phyloP scores from a whole-genome alignment of 176 grass and related monocot species.

The Triticum dicoccoides region DNA sequence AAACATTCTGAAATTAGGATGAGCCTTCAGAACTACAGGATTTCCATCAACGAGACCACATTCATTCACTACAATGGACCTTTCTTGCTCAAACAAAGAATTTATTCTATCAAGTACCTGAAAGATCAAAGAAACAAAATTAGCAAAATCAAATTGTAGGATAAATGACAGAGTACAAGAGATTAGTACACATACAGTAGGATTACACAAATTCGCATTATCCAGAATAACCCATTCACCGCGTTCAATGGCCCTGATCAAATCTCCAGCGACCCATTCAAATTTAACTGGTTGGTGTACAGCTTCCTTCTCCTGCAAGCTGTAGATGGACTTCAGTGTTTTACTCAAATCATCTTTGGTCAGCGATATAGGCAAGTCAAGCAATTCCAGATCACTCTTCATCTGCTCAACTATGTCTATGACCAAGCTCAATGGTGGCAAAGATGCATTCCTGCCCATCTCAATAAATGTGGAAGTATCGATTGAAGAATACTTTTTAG shows the following conservation, averaged over 20 bases:
- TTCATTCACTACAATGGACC: conserved; percentile 83
- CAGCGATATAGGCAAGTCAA: conserved; percentile 57
- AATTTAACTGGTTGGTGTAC: conserved; percentile 67
- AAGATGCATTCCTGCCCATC: conserved; percentile 39
- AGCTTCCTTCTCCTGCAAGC: conserved; percentile 54
- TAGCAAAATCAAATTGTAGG: conserved; percentile 22
- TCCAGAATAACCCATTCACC: conserved; percentile 95
- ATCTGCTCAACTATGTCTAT: conserved; percentile 70
- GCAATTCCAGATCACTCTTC: conserved; percentile 57
- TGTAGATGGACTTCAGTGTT: conserved; percentile 50
- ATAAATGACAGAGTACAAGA: conserved; percentile 6
- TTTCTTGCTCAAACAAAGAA: conserved; percentile 90
- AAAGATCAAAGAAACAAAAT: conserved; percentile 23
- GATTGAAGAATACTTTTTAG: conserved; percentile 44
- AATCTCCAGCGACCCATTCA: conserved; percentile 80
- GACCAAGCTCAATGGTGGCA: conserved; percentile 49
- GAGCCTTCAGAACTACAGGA: conserved; percentile 63
- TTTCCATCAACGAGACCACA: conserved; percentile 90
- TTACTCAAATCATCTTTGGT: conserved; percentile 52
- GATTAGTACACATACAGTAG: conserved; percentile 57
- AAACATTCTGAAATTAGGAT: conserved; percentile 91
- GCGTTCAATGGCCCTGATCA: conserved; percentile 77
- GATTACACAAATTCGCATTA: conserved; percentile 98
- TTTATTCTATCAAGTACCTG: conserved; percentile 98
- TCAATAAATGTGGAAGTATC: conserved; percentile 38